Conservation (phyloP, 768 basidiomycete species). For the Pleurotus giganteus region DNA sequence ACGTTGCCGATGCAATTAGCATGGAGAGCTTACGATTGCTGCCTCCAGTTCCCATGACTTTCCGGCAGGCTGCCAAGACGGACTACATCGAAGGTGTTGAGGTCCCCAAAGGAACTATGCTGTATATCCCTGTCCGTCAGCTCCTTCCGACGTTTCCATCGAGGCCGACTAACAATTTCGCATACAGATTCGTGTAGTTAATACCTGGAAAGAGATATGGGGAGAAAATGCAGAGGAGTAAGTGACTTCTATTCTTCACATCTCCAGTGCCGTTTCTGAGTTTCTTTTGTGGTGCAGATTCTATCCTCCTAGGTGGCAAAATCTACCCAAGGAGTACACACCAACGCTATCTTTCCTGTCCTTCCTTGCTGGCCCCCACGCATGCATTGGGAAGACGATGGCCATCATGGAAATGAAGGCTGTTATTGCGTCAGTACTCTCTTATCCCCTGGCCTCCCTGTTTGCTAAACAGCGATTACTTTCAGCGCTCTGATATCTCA, state of each 20-base stretch:
- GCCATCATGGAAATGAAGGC: constrained; percentile 48
- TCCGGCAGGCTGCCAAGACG: constrained; percentile 34
- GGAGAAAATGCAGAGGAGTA: constrained; percentile 51
- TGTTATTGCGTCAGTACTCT: constrained; percentile 32
- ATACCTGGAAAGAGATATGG: constrained; percentile 49
- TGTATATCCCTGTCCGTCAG: constrained; percentile 35
- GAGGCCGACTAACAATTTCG: background rate
- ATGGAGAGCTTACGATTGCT: constrained; percentile 39
- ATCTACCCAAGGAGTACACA: constrained; percentile 34
- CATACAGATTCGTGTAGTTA: constrained; percentile 44
- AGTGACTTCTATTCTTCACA: constrained; percentile 8
- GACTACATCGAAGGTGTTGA: constrained; percentile 39
- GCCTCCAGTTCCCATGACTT: constrained; percentile 38
- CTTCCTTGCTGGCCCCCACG: constrained; percentile 45
- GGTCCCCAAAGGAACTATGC: constrained; percentile 41
- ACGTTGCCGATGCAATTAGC: constrained; percentile 17
- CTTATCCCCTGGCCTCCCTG: background rate
- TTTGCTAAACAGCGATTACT: background rate
- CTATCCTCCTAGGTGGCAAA: constrained; percentile 45
- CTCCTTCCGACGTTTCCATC: background rate
- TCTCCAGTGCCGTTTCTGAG: background rate
- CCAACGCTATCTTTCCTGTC: constrained; percentile 35
- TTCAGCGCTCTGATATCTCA: constrained; percentile 37
- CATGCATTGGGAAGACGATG: constrained; percentile 49
- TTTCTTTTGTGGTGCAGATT: constrained; percentile 27